Evolutionary conservation across 805 yeast genomes (phyloP).

Genomic region (Yarrowia sp.): DNA sequence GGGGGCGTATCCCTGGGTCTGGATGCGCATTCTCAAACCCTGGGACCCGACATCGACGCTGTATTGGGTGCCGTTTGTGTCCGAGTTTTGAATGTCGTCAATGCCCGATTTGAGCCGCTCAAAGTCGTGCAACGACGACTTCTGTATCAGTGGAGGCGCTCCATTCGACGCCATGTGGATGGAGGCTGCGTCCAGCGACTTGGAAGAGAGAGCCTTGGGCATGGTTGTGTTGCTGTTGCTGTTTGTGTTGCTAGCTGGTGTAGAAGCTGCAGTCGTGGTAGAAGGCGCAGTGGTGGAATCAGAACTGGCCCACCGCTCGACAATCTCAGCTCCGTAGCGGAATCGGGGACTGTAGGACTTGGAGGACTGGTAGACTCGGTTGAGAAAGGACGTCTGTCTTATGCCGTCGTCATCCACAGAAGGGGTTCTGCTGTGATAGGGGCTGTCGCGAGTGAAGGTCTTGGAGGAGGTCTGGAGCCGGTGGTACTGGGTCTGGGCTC

Average conservation of each 20-base stretch:
- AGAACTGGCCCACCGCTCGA: conserved; percentile 50
- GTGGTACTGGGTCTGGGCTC: conserved; percentile 23
- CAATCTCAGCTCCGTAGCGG: conserved; percentile 66
- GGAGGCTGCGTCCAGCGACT: conserved; percentile 35
- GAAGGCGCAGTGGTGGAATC: not conserved
- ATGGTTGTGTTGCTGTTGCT: conserved; percentile 6
- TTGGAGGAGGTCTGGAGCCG: conserved; percentile 1
- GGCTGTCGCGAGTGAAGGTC: conserved; percentile 29
- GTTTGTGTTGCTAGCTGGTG: not conserved
- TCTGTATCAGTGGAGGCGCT: conserved; percentile 18
- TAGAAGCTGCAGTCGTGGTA: not conserved
- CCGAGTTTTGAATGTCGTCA: conserved; percentile 37
- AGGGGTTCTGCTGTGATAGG: conserved; percentile 33
- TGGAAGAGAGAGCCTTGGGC: conserved; percentile 36
- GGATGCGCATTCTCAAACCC: conserved; percentile 34
- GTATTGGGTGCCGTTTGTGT: conserved; percentile 33
- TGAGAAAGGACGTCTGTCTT: conserved; percentile 31
- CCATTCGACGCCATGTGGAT: conserved; percentile 34
- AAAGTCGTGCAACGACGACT: conserved; percentile 38
- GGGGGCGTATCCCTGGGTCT: conserved; percentile 25
- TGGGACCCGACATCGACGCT: conserved; percentile 28
- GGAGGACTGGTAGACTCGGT: conserved; percentile 36
- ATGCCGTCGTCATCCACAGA: conserved; percentile 34
- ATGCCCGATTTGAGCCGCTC: conserved; percentile 32
- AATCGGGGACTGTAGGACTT: conserved; percentile 50